Percentiles rank a stretch among this genome's conserved stretches.
Evolutionary conservation across 257 asterid genomes (phyloP).

Genomic region (Leptodermis oblonga): DNA sequence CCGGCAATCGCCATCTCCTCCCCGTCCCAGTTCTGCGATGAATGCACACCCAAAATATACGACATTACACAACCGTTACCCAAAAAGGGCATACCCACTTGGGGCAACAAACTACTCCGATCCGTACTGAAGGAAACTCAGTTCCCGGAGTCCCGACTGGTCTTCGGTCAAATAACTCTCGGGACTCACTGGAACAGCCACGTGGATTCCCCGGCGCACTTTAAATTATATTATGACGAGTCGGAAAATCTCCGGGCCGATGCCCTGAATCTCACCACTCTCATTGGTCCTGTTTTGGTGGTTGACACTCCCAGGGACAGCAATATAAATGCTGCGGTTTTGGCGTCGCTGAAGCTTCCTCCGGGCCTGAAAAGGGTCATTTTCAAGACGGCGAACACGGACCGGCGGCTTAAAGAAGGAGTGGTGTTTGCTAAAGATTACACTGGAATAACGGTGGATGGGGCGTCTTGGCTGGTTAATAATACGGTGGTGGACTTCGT

Average conservation of each 20-base stretch:
- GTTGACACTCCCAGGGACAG: neutral
- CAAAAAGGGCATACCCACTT: neutral
- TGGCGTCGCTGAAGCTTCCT: slow-evolving; percentile 2
- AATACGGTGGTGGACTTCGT: slow-evolving; percentile 23
- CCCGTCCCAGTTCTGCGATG: neutral
- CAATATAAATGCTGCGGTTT: neutral
- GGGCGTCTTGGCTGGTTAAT: slow-evolving; percentile 27
- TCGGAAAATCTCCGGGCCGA: neutral
- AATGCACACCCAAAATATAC: neutral
- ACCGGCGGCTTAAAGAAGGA: slow-evolving; percentile 18
- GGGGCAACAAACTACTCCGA: neutral
- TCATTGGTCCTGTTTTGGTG: neutral
- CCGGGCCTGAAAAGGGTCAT: neutral
- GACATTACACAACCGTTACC: neutral
- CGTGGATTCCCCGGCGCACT: neutral
- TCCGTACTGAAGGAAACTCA: neutral
- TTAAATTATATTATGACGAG: too few species aligned
- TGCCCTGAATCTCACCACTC: neutral
- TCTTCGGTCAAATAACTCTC: neutral
- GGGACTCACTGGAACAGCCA: neutral
- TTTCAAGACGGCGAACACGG: neutral
- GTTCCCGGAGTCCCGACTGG: neutral
- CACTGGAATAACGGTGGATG: slow-evolving; percentile 25
- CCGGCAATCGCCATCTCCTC: neutral
- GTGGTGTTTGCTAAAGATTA: slow-evolving; percentile 9